phyloP scores from a whole-genome alignment of 2,329 filamentous ascomycete species.

The Xylariaceae sp. region DNA sequence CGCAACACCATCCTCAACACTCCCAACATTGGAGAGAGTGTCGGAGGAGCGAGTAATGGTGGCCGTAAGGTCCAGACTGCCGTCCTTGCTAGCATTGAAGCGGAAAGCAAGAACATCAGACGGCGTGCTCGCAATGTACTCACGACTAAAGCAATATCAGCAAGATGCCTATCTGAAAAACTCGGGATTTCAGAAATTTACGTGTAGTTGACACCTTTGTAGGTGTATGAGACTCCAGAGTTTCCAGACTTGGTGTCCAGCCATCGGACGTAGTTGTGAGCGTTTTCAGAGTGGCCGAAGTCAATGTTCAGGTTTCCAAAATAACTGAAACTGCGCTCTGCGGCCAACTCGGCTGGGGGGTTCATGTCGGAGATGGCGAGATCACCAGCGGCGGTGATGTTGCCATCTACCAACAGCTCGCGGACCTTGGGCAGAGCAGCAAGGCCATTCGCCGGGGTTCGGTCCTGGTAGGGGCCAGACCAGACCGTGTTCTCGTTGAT shows the following conservation, averaged over 20 bases:
- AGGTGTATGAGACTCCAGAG: constrained; percentile 2
- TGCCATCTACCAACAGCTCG: not conserved
- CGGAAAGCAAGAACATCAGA: constrained; percentile 7
- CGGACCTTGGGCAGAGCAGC: not conserved
- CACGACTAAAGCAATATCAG: constrained; percentile 6
- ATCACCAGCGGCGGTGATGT: not conserved
- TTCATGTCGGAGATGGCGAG: not conserved
- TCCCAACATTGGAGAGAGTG: not conserved
- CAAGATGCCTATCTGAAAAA: not conserved
- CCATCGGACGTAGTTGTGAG: constrained; percentile 2
- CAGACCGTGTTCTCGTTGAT: constrained; percentile 11
- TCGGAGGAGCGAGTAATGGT: constrained; percentile 1
- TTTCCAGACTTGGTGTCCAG: constrained; percentile 9
- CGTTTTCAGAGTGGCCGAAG: constrained; percentile 4
- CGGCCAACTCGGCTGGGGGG: not conserved
- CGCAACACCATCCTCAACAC: not conserved
- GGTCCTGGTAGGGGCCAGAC: constrained; percentile 6
- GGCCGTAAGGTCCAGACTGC: constrained; percentile 1
- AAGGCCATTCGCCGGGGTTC: not conserved
- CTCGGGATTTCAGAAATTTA: not conserved
- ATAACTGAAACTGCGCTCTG: constrained; percentile 3
- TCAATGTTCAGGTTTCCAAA: constrained; percentile 5
- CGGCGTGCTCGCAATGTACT: constrained; percentile 8
- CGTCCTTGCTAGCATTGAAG: constrained; percentile 1
- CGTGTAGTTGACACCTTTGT: constrained; percentile 7